These are phyloP conservation scores for Aeminium ludgeri DNA, from an alignment of 495 filamentous ascomycete species.

Conservation along the genomic window DNA sequence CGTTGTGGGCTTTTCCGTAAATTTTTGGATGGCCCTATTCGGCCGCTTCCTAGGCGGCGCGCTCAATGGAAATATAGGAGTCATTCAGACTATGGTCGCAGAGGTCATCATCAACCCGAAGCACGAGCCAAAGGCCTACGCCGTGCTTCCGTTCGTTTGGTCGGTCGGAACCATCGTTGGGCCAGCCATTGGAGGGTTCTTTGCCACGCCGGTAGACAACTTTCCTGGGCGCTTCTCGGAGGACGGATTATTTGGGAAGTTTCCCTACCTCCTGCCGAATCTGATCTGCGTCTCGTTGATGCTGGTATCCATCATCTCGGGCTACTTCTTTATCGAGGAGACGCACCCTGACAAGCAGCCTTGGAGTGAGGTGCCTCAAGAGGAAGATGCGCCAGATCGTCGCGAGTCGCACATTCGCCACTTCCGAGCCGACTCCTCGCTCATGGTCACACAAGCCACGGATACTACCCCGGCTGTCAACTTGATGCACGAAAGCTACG, in stretches of 20 bases:
- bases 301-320: conserved; percentile 52
- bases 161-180: conserved; percentile 71
- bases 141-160: conserved; percentile 81
- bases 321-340: conserved; percentile 59
- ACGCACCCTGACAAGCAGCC: conserved; percentile 67
- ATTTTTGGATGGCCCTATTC: conserved; percentile 58
- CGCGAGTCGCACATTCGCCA: not conserved
- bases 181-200: conserved; percentile 62
- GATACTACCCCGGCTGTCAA: conserved; percentile 54
- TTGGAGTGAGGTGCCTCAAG: conserved; percentile 30
- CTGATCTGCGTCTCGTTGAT: conserved; percentile 58
- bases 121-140: conserved; percentile 68
- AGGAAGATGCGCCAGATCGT: conserved; percentile 36
- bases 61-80: conserved; percentile 75
- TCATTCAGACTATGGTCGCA: conserved; percentile 86
- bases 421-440: conserved; percentile 9
- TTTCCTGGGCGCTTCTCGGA: conserved; percentile 49
- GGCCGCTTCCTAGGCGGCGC: conserved; percentile 64
- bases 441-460: conserved; percentile 54
- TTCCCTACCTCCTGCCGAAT: conserved; percentile 73
- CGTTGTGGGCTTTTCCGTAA: conserved; percentile 65
- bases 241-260: conserved; percentile 49
- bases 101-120: conserved; percentile 63
- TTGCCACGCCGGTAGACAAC: conserved; percentile 53
- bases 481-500: conserved; percentile 56